Evolutionary conservation across 768 basidiomycete genomes (phyloP).

Genomic region (Lactifluus piperatus): DNA sequence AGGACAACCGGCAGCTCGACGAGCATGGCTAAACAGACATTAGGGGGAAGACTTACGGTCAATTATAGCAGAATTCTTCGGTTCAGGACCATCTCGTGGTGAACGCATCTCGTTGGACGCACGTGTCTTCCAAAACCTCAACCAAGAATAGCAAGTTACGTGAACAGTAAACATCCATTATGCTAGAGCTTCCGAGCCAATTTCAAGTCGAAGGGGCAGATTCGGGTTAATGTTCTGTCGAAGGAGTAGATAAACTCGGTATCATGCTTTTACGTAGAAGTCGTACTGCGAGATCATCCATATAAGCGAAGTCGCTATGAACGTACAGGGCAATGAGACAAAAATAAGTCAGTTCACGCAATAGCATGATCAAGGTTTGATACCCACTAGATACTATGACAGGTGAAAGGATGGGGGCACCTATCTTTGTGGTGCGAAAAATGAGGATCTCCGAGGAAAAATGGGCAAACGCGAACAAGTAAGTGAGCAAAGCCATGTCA

Average conservation of each 20-base stretch:
- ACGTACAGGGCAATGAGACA: not conserved
- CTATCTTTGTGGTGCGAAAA: conserved; percentile 64
- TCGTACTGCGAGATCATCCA: conserved; percentile 87
- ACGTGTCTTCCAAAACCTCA: not conserved
- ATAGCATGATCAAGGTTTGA: not conserved
- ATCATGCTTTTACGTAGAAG: conserved; percentile 50
- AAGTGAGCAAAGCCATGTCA: conserved; percentile 80
- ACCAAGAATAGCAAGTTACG: not conserved
- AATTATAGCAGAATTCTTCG: not conserved
- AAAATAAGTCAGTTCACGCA: not conserved
- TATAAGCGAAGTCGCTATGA: conserved; percentile 52
- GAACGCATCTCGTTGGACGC: not conserved
- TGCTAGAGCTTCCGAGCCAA: not conserved
- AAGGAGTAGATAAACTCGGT: not conserved
- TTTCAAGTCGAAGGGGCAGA: not conserved
- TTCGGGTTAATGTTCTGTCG: not conserved
- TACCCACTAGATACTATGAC: conserved; percentile 79
- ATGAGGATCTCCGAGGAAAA: conserved; percentile 81
- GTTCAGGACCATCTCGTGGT: not conserved
- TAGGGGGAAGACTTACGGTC: not conserved
- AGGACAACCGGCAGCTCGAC: not conserved
- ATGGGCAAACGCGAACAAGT: conserved; percentile 85
- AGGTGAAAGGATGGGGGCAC: conserved; percentile 55
- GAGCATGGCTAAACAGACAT: not conserved
- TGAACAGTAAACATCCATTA: not conserved